These are phyloP conservation scores for Turritis glabra DNA, from an alignment of 345 rosid species.

Conservation along the genomic window DNA sequence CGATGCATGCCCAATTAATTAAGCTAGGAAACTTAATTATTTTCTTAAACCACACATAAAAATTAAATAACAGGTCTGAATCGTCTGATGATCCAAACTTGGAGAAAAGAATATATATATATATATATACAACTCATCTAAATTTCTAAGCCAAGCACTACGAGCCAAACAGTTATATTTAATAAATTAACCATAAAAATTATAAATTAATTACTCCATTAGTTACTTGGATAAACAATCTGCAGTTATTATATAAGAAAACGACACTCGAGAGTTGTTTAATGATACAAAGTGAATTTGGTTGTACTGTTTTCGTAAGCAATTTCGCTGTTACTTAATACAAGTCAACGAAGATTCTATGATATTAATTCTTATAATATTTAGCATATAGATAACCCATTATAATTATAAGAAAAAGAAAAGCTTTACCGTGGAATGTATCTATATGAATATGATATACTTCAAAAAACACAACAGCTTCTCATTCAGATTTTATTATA, in stretches of 20 bases:
- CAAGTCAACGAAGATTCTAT: slow-evolving; percentile 30
- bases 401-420: not conserved
- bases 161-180: not conserved
- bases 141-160: not conserved
- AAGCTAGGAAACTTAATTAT: not conserved
- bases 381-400: not conserved
- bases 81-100: not conserved
- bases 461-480: not conserved
- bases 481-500: not conserved
- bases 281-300: not conserved
- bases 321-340: slow-evolving; percentile 20
- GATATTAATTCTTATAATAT: not conserved
- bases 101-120: not conserved
- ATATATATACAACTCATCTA: not conserved
- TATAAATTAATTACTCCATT: not conserved
- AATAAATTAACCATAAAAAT: not conserved
- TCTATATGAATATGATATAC: not conserved
- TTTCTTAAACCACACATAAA: not conserved
- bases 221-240: not conserved
- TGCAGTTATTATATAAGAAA: not conserved
- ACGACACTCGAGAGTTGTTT: not conserved
- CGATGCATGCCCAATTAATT: slow-evolving; percentile 22
- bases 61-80: not conserved
- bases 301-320: slow-evolving; percentile 11
- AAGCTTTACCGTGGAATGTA: not conserved